Conservation (phyloP, 768 basidiomycete genomes). For the Pilatotrama ljubarskyi region DNA sequence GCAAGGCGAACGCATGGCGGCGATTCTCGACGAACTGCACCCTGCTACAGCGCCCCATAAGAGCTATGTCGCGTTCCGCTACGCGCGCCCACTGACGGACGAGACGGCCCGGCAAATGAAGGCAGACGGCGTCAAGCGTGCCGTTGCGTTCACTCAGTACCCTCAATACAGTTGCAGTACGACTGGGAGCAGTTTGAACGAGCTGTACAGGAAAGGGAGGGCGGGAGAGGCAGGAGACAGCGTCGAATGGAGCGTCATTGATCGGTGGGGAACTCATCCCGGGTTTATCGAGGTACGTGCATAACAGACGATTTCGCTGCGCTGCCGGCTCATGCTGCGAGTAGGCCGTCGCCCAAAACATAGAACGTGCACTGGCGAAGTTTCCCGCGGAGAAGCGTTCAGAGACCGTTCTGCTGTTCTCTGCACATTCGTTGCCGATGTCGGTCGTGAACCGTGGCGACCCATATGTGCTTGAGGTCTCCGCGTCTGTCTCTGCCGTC, state of each 20-base stretch:
- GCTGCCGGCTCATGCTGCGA: not conserved
- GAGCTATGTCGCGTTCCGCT: conserved; percentile 93
- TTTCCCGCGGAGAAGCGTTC: conserved; percentile 72
- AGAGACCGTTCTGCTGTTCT: conserved; percentile 86
- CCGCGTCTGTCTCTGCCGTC: conserved; percentile 89
- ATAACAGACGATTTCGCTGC: conserved; percentile 4
- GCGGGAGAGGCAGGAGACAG: conserved; percentile 56
- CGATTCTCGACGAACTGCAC: conserved; percentile 90
- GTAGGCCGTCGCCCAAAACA: conserved; percentile 88
- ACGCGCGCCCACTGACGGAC: conserved; percentile 86
- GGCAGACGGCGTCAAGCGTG: conserved; percentile 87
- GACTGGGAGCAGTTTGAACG: conserved; percentile 96
- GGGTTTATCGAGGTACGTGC: conserved; percentile 87
- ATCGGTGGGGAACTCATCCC: conserved; percentile 95
- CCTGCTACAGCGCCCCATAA: conserved; percentile 95
- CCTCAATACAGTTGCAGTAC: conserved; percentile 99
- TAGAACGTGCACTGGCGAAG: conserved; percentile 77
- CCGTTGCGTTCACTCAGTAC: conserved; percentile 96
- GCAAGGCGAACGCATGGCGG: conserved; percentile 90
- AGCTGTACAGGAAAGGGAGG: conserved; percentile 71
- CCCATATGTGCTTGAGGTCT: conserved; percentile 94
- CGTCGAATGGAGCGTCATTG: conserved; percentile 96
- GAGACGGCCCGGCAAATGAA: conserved; percentile 82
- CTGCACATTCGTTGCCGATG: conserved; percentile 97
- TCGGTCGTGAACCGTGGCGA: conserved; percentile 98